These are phyloP conservation scores for Colletotrichum graminicola DNA, from an alignment of 2,329 filamentous ascomycete species.

Conservation along the genomic window DNA sequence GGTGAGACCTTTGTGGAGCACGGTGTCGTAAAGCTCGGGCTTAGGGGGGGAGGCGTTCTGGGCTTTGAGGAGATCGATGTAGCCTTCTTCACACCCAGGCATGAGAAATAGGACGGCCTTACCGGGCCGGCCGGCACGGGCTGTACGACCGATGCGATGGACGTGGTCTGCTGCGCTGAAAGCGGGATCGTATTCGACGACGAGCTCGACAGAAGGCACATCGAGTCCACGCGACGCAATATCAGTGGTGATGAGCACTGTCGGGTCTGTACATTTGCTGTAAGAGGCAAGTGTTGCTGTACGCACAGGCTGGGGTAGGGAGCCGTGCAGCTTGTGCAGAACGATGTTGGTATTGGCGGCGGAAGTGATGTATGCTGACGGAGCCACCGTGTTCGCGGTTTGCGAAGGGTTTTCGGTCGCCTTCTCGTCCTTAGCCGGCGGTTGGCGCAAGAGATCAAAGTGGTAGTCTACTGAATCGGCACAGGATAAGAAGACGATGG, in stretches of 20 bases:
- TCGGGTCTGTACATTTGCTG: slow-evolving; percentile 77
- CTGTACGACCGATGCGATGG: slow-evolving; percentile 94
- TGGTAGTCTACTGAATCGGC: slow-evolving; percentile 98
- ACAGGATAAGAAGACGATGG: slow-evolving; percentile 96
- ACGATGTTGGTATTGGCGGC: slow-evolving; percentile 79
- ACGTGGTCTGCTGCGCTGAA: slow-evolving; percentile 95
- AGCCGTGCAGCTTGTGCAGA: slow-evolving; percentile 90
- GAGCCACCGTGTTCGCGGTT: slow-evolving; percentile 72
- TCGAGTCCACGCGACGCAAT: slow-evolving; percentile 96
- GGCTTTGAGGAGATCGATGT: slow-evolving; percentile 77
- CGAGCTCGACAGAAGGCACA: slow-evolving; percentile 92
- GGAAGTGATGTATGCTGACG: slow-evolving; percentile 79
- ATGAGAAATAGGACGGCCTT: slow-evolving; percentile 90
- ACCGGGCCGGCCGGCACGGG: slow-evolving; percentile 89
- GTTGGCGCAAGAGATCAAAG: slow-evolving; percentile 80
- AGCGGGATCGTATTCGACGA: slow-evolving; percentile 95
- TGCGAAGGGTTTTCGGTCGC: slow-evolving; percentile 40
- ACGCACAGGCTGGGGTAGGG: slow-evolving; percentile 86
- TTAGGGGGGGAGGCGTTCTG: slow-evolving; percentile 58
- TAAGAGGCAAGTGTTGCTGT: slow-evolving; percentile 89
- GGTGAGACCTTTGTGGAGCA: slow-evolving; percentile 75
- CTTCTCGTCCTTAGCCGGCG: slow-evolving; percentile 43
- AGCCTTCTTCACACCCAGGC: slow-evolving; percentile 92
- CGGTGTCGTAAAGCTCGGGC: slow-evolving; percentile 64
- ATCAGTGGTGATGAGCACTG: slow-evolving; percentile 92